Base-by-base conservation (phyloP, 176 grass and related monocot genomes). In the Panicum miliaceum region DNA sequence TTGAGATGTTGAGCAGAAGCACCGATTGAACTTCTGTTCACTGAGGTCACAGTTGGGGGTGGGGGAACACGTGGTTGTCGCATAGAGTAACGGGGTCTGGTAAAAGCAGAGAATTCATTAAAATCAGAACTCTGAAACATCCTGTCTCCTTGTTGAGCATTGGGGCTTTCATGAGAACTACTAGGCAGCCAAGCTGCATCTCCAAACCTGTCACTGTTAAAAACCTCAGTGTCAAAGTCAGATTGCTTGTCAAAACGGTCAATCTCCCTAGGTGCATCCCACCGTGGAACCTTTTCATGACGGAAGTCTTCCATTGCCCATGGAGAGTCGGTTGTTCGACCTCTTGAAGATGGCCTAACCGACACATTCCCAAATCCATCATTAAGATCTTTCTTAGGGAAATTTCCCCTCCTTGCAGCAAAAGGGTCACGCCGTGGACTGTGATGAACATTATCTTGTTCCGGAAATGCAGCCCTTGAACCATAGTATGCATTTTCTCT, bases 21-120 rank as follows among this genome's bases (percentile, higher is more conserved):
- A 71, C 80, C 29, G 45, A 90, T 74, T 60, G 79, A 53, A 84
- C 80, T 91, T 91, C 85, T 87, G 66, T 90, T 86, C 59, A 89
- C 40, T 46, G 90, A 91, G 40, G 87, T 80, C 42, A 94, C 73
- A 68, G 67, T 73, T 77, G 89, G 93, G 58, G 93, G 93, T 3
- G 96, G 93, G 35, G 76, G 93, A 19, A 96, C 93, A 85, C 46
- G 81, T 68, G 93, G 93, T 53, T 98, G 96, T 52, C 86, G 87
- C 84, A 91, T 77, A 61, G 86, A 84, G 43, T 93, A 94, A 56
- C 85, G 63, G 48, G 85, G 79, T 80, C 86, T 98, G 32, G 87
- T 84, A 88, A 92, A 93, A 64, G 89, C 80, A 61, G 93, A 91
- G 18, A 96, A 94, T 3, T 79, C 88, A 82, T 84, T 87, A 81